These are phyloP conservation scores for Prunella vulgaris DNA, from an alignment of 257 asterid species.

Conservation along the genomic window DNA sequence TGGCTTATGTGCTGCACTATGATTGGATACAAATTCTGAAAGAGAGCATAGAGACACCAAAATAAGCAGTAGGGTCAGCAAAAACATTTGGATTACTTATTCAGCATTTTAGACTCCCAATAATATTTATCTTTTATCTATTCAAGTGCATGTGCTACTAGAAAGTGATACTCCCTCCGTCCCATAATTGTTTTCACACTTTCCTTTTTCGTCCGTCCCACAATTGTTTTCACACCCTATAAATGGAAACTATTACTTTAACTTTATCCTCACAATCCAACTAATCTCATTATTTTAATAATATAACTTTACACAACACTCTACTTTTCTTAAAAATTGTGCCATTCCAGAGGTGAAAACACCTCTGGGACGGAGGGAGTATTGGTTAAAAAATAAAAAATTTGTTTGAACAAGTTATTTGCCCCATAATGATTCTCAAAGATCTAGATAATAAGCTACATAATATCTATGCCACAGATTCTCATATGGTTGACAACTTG, in stretches of 20 bases:
- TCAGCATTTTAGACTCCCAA: not conserved
- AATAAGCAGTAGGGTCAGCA: not conserved
- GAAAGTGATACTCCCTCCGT: too few relatives aligned
- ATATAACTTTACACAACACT: too few relatives aligned
- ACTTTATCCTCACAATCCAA: too few relatives aligned
- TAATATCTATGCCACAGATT: not conserved
- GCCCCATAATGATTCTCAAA: not conserved
- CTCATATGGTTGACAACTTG: not conserved
- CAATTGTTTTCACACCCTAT: too few relatives aligned
- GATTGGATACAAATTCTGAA: not conserved
- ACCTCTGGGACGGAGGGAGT: too few relatives aligned
- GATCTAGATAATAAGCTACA: not conserved
- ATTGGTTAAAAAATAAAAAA: too few relatives aligned
- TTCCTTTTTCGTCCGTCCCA: too few relatives aligned
- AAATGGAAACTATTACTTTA: too few relatives aligned
- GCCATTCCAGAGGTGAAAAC: too few relatives aligned
- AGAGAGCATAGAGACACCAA: not conserved
- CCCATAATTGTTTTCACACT: too few relatives aligned
- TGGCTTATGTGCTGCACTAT: not conserved
- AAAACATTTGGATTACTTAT: not conserved
- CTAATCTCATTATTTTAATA: too few relatives aligned
- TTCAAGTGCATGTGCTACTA: not conserved
- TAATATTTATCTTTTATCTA: not conserved
- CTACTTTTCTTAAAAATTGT: too few relatives aligned
- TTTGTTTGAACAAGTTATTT: not conserved